Evolutionary conservation across 768 basidiomycete species (phyloP), one percentile per base, ranked within the genome.

Genomic region (Saitozyma sp.): DNA sequence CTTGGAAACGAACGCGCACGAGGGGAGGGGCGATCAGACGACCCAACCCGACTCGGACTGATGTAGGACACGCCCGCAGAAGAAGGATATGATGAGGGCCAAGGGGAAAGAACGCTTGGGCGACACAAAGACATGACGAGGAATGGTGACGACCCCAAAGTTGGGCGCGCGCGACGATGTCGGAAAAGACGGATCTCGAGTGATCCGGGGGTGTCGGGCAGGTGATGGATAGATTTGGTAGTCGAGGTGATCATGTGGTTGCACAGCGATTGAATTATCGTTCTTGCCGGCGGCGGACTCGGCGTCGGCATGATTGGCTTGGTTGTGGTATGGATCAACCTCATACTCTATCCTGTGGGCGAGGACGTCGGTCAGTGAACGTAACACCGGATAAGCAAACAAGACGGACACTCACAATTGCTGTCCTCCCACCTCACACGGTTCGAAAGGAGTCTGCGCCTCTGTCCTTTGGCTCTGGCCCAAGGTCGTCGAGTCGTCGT

Each of bases 301-400:
- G 53, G 53, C 17, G 10, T 19, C 3, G 14, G 46, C 46, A 48
- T 48, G 3, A 17, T 48, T 48, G 14, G 46, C 17, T 2, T 48
- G 46, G 46, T 14, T 48, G 46, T 29, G 29, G 5, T 5, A 29
- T 29, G 29, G 29, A 29, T 29, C 29, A 29, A 29, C 29, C 29
- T 29, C 29, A 29, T 29, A 29, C 29, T 29, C 29, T 5, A 29
- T 29, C 29, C 29, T 29, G 29, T 14, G 19, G 46, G 14, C 3
- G 6, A 6, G 46, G 46, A 6, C 2, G 6, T 14, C 46, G 46
- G 14, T 48, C 46, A 14, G 46, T 9, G 56, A 48, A 29, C 19
- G 29, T 20, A 42, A 40, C 46, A 57, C 46, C 20, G 19, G 50
- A 62, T 10, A 53, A 20, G n/a, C 29, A 61, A 46, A 39, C 39